These are phyloP conservation scores for Themeda triandra DNA, from an alignment of 176 grass and related monocot species.

Conservation along the genomic window DNA sequence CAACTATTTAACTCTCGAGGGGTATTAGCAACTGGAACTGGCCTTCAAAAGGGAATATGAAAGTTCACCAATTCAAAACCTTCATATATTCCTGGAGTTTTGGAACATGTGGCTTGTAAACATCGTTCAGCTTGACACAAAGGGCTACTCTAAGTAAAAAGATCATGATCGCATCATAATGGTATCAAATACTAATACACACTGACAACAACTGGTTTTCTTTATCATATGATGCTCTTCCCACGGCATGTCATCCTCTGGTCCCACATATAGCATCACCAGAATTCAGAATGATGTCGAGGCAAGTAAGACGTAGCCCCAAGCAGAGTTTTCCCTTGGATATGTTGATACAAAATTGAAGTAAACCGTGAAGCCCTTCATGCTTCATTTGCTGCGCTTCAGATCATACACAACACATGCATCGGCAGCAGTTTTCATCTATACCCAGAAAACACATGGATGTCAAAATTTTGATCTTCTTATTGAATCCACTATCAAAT, in stretches of 20 bases:
- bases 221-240: not conserved
- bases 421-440: slow-evolving; percentile 89
- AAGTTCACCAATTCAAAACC: not conserved
- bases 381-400: slow-evolving; percentile 54
- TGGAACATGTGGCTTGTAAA: not conserved
- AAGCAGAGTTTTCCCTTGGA: not conserved
- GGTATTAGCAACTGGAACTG: not conserved
- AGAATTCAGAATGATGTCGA: not conserved
- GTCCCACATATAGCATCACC: not conserved
- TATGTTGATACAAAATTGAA: slow-evolving; percentile 18
- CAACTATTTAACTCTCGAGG: too few relatives aligned
- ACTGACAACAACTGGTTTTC: not conserved
- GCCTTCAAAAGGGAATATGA: not conserved
- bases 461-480: not conserved
- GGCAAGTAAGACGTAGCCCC: not conserved
- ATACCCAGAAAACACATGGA: slow-evolving; percentile 7
- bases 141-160: not conserved
- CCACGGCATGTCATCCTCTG: not conserved
- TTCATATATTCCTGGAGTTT: not conserved
- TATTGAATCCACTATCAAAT: not conserved
- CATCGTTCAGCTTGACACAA: not conserved
- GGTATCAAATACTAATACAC: not conserved
- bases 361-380: not conserved
- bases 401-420: slow-evolving; percentile 60
- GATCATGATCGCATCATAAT: not conserved